These are phyloP conservation scores for Trypanosoma congolense DNA, from an alignment of 208 protist genomes.

Conservation along the genomic window DNA sequence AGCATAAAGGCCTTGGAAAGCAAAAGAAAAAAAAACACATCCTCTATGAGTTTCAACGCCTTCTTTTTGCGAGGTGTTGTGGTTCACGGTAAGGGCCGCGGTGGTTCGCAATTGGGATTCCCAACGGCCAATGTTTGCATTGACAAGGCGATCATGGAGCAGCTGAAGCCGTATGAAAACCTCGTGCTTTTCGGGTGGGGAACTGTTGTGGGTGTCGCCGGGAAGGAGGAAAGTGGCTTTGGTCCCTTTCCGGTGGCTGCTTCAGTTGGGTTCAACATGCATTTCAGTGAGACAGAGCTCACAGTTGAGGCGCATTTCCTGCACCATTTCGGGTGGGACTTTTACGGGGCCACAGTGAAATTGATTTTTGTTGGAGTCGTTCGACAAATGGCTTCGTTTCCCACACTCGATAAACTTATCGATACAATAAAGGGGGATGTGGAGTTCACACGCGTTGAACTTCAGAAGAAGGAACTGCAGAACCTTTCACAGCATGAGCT, in stretches of 20 bases:
- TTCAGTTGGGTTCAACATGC: constrained; percentile 87
- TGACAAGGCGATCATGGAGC: constrained; percentile 25
- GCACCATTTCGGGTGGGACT: constrained; percentile 77
- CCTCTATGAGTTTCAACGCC: background rate
- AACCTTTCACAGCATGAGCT: constrained; percentile 32
- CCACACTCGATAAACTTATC: constrained; percentile 71
- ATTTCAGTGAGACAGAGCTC: constrained; percentile 71
- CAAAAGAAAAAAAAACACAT: background rate
- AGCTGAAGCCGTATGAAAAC: constrained; percentile 53
- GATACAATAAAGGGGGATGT: constrained; percentile 72
- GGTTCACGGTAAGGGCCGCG: constrained; percentile 79
- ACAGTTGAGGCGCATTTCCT: constrained; percentile 89
- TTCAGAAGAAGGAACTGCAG: constrained; percentile 26
- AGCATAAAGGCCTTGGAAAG: background rate
- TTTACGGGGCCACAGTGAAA: constrained; percentile 80
- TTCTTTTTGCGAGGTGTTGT: constrained; percentile 75
- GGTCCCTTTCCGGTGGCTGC: constrained; percentile 77
- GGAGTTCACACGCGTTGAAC: constrained; percentile 21
- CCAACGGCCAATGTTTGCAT: constrained; percentile 86
- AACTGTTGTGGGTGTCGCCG: constrained; percentile 33
- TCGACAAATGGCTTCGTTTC: constrained; percentile 61
- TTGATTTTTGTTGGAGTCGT: constrained; percentile 59
- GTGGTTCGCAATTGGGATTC: constrained; percentile 82
- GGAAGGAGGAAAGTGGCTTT: constrained; percentile 1
- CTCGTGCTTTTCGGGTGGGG: constrained; percentile 83